A percentile compares a stretch with the other conserved stretches of the same genome.
Conservation (phyloP, 129 eudicot genomes). For the Gnaphalium uliginosum region DNA sequence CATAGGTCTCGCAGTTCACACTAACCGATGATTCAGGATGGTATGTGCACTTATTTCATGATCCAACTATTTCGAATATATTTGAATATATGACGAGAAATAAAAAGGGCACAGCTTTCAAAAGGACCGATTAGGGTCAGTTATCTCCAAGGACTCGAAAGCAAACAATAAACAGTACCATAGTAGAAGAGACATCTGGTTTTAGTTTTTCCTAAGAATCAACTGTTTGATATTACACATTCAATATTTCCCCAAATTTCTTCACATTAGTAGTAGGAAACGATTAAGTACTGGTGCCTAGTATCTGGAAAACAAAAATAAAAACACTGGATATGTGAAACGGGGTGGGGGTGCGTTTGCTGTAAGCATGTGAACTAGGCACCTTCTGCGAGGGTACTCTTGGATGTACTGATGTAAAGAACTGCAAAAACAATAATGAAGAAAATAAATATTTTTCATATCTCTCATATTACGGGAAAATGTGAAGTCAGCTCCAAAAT, state of each 20-base stretch:
- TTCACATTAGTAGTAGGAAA: slow-evolving; percentile 12
- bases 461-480: background rate
- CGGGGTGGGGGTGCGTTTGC: slow-evolving; percentile 26
- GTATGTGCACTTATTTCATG: no score
- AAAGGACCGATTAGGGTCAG: background rate
- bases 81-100: no score
- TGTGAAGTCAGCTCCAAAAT: background rate
- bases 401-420: slow-evolving; percentile 97
- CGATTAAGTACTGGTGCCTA: slow-evolving; percentile 1
- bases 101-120: background rate
- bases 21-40: no score
- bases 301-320: slow-evolving; percentile 5
- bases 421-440: slow-evolving; percentile 51
- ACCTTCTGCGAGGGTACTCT: slow-evolving; percentile 86
- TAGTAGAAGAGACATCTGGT: slow-evolving; percentile 2
- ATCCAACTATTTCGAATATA: no score
- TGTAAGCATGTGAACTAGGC: slow-evolving; percentile 36
- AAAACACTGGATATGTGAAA: slow-evolving; percentile 9
- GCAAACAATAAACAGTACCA: background rate
- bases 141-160: background rate
- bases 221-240: slow-evolving; percentile 31
- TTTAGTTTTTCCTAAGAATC: slow-evolving; percentile 13
- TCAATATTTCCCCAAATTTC: slow-evolving; percentile 24
- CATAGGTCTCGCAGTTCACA: no score
- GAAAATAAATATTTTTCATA: background rate